Base-by-base conservation (phyloP, 164 flowering plant genomes). In the Aristolochia contorta region DNA sequence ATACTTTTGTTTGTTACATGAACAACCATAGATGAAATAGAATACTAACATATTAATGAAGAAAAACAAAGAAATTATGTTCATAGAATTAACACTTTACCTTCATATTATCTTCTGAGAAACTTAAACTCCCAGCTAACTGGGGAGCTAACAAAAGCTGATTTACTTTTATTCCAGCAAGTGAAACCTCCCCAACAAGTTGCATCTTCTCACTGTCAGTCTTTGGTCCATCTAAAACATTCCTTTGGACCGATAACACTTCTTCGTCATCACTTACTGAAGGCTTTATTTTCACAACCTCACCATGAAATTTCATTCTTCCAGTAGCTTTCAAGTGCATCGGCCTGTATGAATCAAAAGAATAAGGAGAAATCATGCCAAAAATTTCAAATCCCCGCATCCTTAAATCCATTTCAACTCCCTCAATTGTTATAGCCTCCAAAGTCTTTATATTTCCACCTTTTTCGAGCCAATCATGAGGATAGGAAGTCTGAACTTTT, bases 351-450 rank as follows among this genome's bases (percentile, higher is more conserved):
- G 87, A 81, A 80, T 90, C 97, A 77, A 88, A 84, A 55, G 89
- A 68, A 75, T 84, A 79, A 25, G 89, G 77, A 64, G 92, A 84
- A 58, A 85, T 75, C 71, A 85, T 64, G 70, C 78, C 88, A 67
- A 88, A 82, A 69, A 90, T 85, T 75, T 93, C 97, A 80, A 93
- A 93, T 55, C 87, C 88, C 66, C 95, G 99, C 99, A 93, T 86
- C 3, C 93, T 82, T 30, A 90, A 68, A 69, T 90, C 99, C 77
- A 90, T 60, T 60, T 93, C 99, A 70, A 90, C 79, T 64, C 97
- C 99, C 69, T 90, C 95, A 57, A 93, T 70, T 52, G 60, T 65
- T 45, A 82, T 67, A 53, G 88, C 82, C 59, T 74, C 55, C 47
- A 49, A 64, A 52, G 25, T 67, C 61, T 61, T 75, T 52, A 60